Conservation (phyloP, 2,329 filamentous ascomycete genomes). For the Periglandula ipomoeae region DNA sequence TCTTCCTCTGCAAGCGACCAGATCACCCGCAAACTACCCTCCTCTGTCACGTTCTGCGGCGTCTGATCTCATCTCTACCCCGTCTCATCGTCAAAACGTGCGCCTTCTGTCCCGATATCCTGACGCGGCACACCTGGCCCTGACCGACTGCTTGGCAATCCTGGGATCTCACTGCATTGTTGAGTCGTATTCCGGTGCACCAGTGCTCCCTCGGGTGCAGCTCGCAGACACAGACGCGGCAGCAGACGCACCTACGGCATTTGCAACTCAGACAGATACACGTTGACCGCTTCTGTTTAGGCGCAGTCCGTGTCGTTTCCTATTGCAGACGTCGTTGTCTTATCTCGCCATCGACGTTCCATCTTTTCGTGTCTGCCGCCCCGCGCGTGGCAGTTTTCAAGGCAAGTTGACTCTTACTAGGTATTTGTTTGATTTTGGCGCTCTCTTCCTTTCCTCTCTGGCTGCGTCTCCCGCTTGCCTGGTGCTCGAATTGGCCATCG, state of each 20-base stretch:
- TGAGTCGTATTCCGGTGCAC: background rate
- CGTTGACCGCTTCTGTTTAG: background rate
- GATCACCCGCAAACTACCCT: too few species aligned
- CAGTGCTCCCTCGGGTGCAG: background rate
- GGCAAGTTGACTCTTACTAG: background rate
- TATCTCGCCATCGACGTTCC: slow-evolving; percentile 2
- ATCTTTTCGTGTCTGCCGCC: background rate
- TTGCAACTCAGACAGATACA: background rate
- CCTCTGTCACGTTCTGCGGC: slow-evolving; percentile 1
- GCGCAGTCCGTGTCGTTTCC: background rate
- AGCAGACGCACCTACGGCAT: background rate
- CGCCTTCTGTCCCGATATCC: background rate
- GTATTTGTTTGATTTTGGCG: background rate
- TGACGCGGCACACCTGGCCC: background rate
- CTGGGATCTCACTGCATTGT: background rate
- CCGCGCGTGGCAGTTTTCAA: background rate
- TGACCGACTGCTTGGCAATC: background rate
- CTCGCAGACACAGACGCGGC: background rate
- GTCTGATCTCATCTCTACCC: too few species aligned
- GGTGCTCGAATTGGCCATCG: background rate
- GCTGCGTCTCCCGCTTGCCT: background rate
- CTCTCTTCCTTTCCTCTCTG: background rate
- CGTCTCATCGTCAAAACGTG: background rate
- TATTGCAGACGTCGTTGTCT: background rate
- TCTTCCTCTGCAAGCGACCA: background rate